Conservation (phyloP, 257 asterid species). For the Plectranthus barbatus region DNA sequence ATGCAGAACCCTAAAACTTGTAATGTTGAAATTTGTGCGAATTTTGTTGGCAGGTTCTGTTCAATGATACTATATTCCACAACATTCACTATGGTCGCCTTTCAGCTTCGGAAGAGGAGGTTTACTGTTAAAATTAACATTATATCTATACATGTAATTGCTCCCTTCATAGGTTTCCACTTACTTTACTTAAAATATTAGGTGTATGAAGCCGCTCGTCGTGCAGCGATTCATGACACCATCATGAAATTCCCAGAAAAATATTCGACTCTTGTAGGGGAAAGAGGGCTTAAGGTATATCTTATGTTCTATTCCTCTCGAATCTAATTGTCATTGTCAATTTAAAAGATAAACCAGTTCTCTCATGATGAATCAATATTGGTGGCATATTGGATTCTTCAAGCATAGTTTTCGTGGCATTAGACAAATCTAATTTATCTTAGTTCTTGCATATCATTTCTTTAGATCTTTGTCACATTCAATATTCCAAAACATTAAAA, state of each 20-base stretch:
- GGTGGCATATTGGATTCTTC: slow-evolving; percentile 1
- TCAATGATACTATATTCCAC: slow-evolving; percentile 93
- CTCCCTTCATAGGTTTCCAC: background rate
- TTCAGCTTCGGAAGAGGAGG: slow-evolving; percentile 91
- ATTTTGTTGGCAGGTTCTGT: slow-evolving; percentile 62
- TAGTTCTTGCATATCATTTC: background rate
- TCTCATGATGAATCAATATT: background rate
- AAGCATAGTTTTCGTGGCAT: background rate
- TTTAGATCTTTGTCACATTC: background rate
- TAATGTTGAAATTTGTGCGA: background rate
- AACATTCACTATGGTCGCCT: slow-evolving; percentile 91
- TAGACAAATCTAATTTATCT: background rate
- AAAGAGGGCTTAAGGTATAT: slow-evolving; percentile 95
- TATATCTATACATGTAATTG: background rate
- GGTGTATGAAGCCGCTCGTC: slow-evolving; percentile 95
- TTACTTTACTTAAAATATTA: slow-evolving; percentile 24
- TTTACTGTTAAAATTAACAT: slow-evolving; percentile 14
- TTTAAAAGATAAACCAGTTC: too few species aligned
- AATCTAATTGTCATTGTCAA: background rate
- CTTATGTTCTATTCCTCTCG: background rate
- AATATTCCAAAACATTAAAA: background rate
- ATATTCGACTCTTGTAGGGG: slow-evolving; percentile 87
- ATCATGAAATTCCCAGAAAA: slow-evolving; percentile 81
- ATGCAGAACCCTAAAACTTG: background rate
- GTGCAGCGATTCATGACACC: slow-evolving; percentile 90